Percentiles rank a stretch among this genome's conserved stretches.
Conservation (phyloP, 2,329 filamentous ascomycete genomes). For the Fusarium avenaceum region DNA sequence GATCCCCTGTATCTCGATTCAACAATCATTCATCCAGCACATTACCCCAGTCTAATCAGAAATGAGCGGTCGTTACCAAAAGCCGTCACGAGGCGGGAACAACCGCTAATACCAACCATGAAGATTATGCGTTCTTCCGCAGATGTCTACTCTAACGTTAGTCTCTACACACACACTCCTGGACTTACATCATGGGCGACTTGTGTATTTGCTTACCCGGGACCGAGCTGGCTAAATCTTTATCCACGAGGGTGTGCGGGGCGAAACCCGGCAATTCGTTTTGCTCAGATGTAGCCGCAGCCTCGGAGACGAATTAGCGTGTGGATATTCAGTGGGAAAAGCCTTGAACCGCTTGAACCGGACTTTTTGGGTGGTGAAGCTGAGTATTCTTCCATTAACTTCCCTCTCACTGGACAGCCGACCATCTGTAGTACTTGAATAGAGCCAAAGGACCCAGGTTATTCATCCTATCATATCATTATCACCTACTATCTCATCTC, state of each 20-base stretch:
- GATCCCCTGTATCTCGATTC: conserved; percentile 11
- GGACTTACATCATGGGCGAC: conserved; percentile 21
- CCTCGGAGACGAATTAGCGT: conserved; percentile 13
- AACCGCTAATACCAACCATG: conserved; percentile 13
- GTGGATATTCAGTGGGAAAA: conserved; percentile 38
- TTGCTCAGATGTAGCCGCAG: conserved; percentile 8
- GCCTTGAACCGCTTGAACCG: conserved; percentile 31
- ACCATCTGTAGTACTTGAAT: conserved; percentile 31
- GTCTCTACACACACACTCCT: neutral
- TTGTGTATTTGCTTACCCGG: conserved; percentile 26
- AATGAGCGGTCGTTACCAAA: conserved; percentile 6
- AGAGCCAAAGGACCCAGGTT: neutral
- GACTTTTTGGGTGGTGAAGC: neutral
- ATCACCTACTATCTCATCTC: neutral
- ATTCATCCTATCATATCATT: conserved; percentile 5
- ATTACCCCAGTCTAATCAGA: conserved; percentile 5
- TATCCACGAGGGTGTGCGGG: conserved; percentile 20
- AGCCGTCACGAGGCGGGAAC: conserved; percentile 22
- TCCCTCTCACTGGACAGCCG: conserved; percentile 25
- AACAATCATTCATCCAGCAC: conserved; percentile 23
- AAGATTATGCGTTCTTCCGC: conserved; percentile 3
- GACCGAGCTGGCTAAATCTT: conserved; percentile 34
- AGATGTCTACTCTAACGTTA: no score
- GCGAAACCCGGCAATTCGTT: conserved; percentile 17
- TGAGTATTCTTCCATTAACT: conserved; percentile 13